Evolutionary conservation across 352 stramenopile species (phyloP), one percentile per base, ranked within the genome.

Genomic region (Phytophthora idaei): DNA sequence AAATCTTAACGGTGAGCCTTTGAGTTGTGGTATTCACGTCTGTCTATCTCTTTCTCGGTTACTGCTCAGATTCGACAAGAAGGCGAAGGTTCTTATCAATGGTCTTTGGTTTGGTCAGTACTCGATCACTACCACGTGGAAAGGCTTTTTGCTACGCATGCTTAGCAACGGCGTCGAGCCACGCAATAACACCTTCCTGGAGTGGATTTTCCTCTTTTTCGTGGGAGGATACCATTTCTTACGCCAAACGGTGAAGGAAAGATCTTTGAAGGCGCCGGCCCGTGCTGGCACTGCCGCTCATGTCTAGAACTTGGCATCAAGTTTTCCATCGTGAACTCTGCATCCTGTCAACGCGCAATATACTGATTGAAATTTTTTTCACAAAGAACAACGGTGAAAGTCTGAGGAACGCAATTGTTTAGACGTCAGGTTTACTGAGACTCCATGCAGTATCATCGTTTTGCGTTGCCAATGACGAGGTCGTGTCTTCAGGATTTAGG

Each of bases 161-260:
- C 61, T 90, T 12, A 55, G 51, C 36, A 92, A 90, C 49, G 85
- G 85, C n/a, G 73, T 90, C 12, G 71, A 65, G 7, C 83, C 83
- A n/a, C 83, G 85, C 28, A 80, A 81, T 45, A 93, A 91, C 62
- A 83, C 59, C 3, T 71, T 73, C n/a, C 39, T 91, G 5, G 85
- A 93, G 65, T 70, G 83, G 25, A 67, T 90, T 34, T 61, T 80
- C 48, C 46, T 90, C 47, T 78, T 84, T 57, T 81, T 84, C 49
- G 63, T 74, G 14, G 57, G 63, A 6, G 42, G 55, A 5, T 78
- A 64, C 42, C 54, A 83, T 52, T 60, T 61, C 36, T 39, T 67
- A n/a, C 65, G 54, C 31, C 73, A 73, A 61, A n/a, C 17, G n/a
- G 25, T 73, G 25, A 64, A 79, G 48, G 63, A 73, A 52, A 31